Evolutionary conservation across 345 rosid genomes (phyloP).

Genomic region (Populus tremula): DNA sequence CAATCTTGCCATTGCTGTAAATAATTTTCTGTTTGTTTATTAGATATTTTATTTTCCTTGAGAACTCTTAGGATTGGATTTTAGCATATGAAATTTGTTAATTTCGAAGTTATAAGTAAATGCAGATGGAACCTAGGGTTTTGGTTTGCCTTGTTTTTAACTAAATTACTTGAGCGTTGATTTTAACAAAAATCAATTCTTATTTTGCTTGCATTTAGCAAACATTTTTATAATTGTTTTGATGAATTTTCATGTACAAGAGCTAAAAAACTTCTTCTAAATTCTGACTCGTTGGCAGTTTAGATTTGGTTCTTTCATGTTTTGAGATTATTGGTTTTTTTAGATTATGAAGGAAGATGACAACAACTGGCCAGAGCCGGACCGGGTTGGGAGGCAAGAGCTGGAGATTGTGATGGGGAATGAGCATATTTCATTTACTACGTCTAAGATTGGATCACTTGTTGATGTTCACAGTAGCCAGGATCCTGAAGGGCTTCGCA

Average conservation of each 20-base stretch:
- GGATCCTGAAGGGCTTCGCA: constrained; percentile 98
- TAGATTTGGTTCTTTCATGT: not conserved
- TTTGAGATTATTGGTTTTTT: constrained; percentile 3
- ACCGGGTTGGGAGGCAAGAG: constrained; percentile 93
- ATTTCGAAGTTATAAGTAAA: not conserved
- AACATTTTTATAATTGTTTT: not conserved
- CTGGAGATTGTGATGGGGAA: constrained; percentile 98
- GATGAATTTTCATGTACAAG: not conserved
- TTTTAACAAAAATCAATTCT: not conserved
- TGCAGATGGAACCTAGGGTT: not conserved
- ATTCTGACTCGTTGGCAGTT: not conserved
- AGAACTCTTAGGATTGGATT: not conserved
- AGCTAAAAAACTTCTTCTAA: not conserved
- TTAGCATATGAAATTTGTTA: not conserved
- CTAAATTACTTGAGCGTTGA: not conserved
- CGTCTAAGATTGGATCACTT: constrained; percentile 96
- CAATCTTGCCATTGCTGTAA: not conserved
- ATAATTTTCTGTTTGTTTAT: not conserved
- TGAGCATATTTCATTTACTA: constrained; percentile 92
- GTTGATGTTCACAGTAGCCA: constrained; percentile 93
- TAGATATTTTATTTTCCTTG: not conserved
- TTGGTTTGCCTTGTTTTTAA: not conserved
- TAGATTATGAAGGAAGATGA: constrained; percentile 99
- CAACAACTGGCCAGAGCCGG: constrained; percentile 97
- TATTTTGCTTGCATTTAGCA: not conserved